Base-by-base conservation (phyloP, 106 monocot species). In the Allium sativum region DNA sequence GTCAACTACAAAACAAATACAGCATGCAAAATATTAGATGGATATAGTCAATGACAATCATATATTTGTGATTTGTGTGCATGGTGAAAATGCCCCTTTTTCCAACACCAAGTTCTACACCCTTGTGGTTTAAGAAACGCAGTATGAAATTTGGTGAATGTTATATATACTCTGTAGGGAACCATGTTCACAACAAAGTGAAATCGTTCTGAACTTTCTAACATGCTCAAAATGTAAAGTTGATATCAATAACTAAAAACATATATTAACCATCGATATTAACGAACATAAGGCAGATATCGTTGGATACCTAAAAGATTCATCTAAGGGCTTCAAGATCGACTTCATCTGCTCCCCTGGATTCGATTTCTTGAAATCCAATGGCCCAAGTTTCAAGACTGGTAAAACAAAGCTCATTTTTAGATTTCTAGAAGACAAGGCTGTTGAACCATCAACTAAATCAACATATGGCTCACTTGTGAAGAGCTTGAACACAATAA, bases 261-360 rank as follows among this genome's bases (percentile, higher is more conserved):
- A 31, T 31, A 31, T 1, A 3, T 31, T 31, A 31, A 31, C 31
- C 31, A 31, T 31, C 31, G 31, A 31, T 31, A 1, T n/a, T n/a
- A 71, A 72, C 57, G 60, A 79, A 22, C 82, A 77, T 31, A 71
- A 79, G 14, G 31, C 74, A 48, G 79, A 82, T 62, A 44, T 40
- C 13, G 15, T 53, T 40, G 56, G 41, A 20, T 87, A 52, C 18
- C 61, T 87, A 56, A 7, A 40, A 71, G 46, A 19, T 45, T 64
- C 56, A 55, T 52, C 73, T 4, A 58, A 64, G 22, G 7, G 70
- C 2, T 47, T 74, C 9, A 42, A 3, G 0, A 16, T 79, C 7
- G 43, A 61, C 40, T 87, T 73, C 60, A 74, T 87, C 72, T 87
- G 82, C 48, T 87, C 87, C 18, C 82, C 87, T 53, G 87, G 82